These are phyloP conservation scores for Pythium monospermum DNA, from an alignment of 352 stramenopile genomes.

Conservation along the genomic window DNA sequence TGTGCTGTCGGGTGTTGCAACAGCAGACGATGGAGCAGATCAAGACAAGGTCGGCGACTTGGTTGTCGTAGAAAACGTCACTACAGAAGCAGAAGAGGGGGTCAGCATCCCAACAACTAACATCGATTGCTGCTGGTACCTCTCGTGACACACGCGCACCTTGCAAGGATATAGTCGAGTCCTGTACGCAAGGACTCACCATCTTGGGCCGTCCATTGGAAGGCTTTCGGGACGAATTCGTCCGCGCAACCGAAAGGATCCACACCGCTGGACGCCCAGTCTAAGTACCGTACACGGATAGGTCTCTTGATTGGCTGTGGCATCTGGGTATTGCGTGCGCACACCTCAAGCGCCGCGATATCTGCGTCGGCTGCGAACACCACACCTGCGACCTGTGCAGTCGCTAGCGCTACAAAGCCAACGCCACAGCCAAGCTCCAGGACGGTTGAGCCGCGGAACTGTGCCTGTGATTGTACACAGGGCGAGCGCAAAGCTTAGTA, in stretches of 20 bases:
- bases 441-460: slow-evolving; percentile 26
- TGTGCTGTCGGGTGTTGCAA: slow-evolving; percentile 16
- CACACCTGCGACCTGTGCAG: slow-evolving; percentile 24
- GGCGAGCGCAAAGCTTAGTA: too few species aligned
- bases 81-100: too few species aligned
- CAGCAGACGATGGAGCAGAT: slow-evolving; percentile 35
- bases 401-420: slow-evolving; percentile 39
- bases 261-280: slow-evolving; percentile 22
- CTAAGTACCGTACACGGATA: slow-evolving; percentile 22
- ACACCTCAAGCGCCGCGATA: slow-evolving; percentile 27
- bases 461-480: slow-evolving; percentile 13
- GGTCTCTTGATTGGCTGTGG: slow-evolving; percentile 25
- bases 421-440: slow-evolving; percentile 57
- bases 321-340: slow-evolving; percentile 28
- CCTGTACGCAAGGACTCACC: not conserved
- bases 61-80: slow-evolving; percentile 68
- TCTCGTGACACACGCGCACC: too few species aligned
- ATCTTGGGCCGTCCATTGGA: slow-evolving; percentile 31
- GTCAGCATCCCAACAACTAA: not conserved
- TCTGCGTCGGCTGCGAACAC: slow-evolving; percentile 52
- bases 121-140: not conserved
- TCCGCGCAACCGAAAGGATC: slow-evolving; percentile 5
- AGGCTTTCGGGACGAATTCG: slow-evolving; percentile 3
- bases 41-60: slow-evolving; percentile 34
- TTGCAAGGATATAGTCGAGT: slow-evolving; percentile 18